These are phyloP conservation scores for Candolleomyces eurysporus DNA, from an alignment of 768 basidiomycete species.

Conservation along the genomic window DNA sequence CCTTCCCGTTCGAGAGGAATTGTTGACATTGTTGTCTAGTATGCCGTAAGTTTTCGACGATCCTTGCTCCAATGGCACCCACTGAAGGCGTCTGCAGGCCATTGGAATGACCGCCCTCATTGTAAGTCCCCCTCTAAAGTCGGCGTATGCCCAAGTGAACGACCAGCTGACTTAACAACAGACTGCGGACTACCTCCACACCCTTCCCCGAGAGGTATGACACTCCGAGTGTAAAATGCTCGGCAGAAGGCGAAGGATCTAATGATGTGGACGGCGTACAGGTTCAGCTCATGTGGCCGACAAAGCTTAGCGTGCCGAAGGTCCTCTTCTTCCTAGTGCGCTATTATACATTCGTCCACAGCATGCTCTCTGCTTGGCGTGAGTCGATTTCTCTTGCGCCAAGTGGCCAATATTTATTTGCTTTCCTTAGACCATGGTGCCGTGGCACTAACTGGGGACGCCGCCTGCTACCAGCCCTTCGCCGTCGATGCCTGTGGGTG, in stretches of 20 bases:
- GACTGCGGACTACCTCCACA: neutral
- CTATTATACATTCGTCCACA: neutral
- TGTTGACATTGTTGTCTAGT: neutral
- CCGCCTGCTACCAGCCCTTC: neutral
- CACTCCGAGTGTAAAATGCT: too few relatives aligned
- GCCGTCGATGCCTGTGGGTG: neutral
- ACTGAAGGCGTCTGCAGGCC: too few relatives aligned
- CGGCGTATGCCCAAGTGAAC: too few relatives aligned
- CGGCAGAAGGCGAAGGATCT: too few relatives aligned
- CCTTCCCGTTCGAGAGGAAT: neutral
- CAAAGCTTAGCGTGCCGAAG: neutral
- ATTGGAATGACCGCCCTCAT: too few relatives aligned
- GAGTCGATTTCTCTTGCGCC: neutral
- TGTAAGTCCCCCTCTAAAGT: too few relatives aligned
- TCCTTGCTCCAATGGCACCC: too few relatives aligned
- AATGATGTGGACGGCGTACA: neutral
- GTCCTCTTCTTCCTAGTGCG: neutral
- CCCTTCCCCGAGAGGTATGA: neutral
- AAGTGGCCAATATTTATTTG: neutral
- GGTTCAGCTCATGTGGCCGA: neutral
- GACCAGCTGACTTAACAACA: neutral
- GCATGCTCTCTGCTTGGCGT: neutral
- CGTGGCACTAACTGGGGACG: neutral
- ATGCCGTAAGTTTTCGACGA: neutral
- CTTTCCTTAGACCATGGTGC: too few relatives aligned